Base-by-base conservation (phyloP, 2,329 filamentous ascomycete genomes). In the Coniochaeta hoffmannii region DNA sequence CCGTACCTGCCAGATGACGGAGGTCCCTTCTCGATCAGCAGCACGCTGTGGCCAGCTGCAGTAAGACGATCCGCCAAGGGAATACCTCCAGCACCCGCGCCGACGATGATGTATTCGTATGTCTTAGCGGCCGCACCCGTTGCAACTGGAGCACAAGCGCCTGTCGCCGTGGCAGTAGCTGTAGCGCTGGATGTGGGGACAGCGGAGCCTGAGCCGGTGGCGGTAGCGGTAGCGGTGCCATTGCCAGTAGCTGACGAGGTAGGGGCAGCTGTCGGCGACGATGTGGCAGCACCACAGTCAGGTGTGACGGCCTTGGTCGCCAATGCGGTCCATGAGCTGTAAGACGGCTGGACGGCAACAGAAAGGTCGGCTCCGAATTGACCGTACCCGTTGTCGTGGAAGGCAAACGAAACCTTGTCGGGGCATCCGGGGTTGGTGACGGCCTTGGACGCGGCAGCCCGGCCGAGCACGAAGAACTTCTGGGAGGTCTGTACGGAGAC, bases 51-150 rank as follows among this genome's bases (percentile, higher is more conserved):
- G 56, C 85, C 84, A 53, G 80, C 75, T 65, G 86, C 81, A 31
- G 82, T 83, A 28, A 88, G 77, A 63, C 79, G 79, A 67, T 85
- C 81, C 1, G 83, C 82, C 38, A 86, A 76, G 52, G 73, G 71
- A 35, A 86, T 78, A 53, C 84, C 84, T 52, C 77, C 82, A 6
- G 83, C 80, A 59, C 84, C 84, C n/a, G 72, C 79, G 4, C 84
- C 84, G 30, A 85, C 76, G 31, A 87, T 73, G 53, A 87, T 81
- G 68, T 86, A 87, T 65, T 87, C 83, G 61, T 79, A 85, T 0
- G 76, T 64, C 56, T 61, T 57, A 15, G 58, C 41, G 1, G 58
- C 55, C 30, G 58, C 34, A 10, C 36, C 53, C 6, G 30, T 19
- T n/a, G 41, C 19, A 19, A 46, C 22, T 11, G 53, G 30, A 30